Conservation (phyloP, 2,329 filamentous ascomycete genomes). For the Colletotrichum filicis region DNA sequence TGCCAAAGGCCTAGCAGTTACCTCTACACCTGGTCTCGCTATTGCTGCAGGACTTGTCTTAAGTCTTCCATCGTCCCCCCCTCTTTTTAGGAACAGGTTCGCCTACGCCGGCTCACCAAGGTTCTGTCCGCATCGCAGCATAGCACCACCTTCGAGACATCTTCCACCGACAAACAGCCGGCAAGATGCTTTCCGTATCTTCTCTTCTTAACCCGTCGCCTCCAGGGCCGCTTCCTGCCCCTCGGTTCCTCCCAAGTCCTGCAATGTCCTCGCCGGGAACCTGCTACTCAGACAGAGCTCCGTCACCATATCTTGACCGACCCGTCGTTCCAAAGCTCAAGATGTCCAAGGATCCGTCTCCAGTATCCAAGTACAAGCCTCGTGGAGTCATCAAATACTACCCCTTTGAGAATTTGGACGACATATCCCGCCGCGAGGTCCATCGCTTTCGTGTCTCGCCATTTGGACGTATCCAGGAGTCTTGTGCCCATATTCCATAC, state of each 20-base stretch:
- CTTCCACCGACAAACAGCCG: constrained; percentile 37
- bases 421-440: constrained; percentile 67
- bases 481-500: constrained; percentile 86
- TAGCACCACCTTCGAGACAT: constrained; percentile 35
- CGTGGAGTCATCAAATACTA: constrained; percentile 78
- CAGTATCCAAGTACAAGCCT: constrained; percentile 70
- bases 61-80: constrained; percentile 39
- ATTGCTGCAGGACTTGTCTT: constrained; percentile 46
- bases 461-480: constrained; percentile 69
- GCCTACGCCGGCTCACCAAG: constrained; percentile 25
- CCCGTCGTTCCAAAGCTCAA: constrained; percentile 60
- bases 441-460: constrained; percentile 74
- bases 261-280: constrained; percentile 48
- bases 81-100: constrained; percentile 22
- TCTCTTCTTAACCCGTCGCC: constrained; percentile 74
- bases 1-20: constrained; percentile 25
- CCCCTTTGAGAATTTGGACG: constrained; percentile 76
- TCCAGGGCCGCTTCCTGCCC: constrained; percentile 51
- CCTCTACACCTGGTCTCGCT: constrained; percentile 17
- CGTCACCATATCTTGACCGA: constrained; percentile 39
- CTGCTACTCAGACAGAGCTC: constrained; percentile 46
- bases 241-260: constrained; percentile 55
- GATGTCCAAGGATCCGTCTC: constrained; percentile 71
- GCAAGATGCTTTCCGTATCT: constrained; percentile 71
- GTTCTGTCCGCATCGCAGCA: constrained; percentile 25